A percentile compares a stretch with the other conserved stretches of the same genome.
Conservation (phyloP, 1,284 basidiomycete species). For the Rhodotorula sp. region DNA sequence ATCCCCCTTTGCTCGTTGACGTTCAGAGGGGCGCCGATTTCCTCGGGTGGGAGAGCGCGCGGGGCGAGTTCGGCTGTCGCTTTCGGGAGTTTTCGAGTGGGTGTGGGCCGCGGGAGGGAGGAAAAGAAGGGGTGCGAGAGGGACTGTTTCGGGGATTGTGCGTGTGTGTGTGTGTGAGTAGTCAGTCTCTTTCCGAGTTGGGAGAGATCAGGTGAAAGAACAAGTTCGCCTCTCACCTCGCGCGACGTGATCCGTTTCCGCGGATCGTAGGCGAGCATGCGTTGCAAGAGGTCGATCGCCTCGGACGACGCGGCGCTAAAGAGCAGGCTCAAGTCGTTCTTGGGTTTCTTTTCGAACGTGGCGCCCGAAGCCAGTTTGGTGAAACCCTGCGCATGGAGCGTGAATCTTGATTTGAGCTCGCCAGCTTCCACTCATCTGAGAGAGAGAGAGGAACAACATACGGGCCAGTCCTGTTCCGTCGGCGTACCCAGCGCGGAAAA, state of each 20-base stretch:
- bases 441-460: slow-evolving; percentile 50
- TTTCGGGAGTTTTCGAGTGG: slow-evolving; percentile 78
- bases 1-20: slow-evolving; percentile 10
- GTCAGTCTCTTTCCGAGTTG: too few species aligned
- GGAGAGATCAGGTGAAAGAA: neutral
- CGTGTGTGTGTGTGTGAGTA: too few species aligned
- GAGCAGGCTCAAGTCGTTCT: slow-evolving; percentile 73
- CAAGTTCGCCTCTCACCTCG: slow-evolving; percentile 57
- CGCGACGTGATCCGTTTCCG: slow-evolving; percentile 74
- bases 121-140: slow-evolving; percentile 75
- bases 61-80: slow-evolving; percentile 58
- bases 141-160: slow-evolving; percentile 54
- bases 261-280: slow-evolving; percentile 83
- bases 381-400: slow-evolving; percentile 64
- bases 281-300: slow-evolving; percentile 76
- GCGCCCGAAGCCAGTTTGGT: slow-evolving; percentile 86
- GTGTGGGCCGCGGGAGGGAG: slow-evolving; percentile 71
- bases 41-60: slow-evolving; percentile 56
- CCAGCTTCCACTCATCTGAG: too few species aligned
- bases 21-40: slow-evolving; percentile 17
- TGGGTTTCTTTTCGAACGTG: slow-evolving; percentile 69
- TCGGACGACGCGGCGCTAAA: slow-evolving; percentile 89
- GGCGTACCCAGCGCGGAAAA: slow-evolving; percentile 94
- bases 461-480: slow-evolving; percentile 94
- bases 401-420: neutral